phyloP scores from a whole-genome alignment of 208 protist species.

The Leishmania guyanensis region DNA sequence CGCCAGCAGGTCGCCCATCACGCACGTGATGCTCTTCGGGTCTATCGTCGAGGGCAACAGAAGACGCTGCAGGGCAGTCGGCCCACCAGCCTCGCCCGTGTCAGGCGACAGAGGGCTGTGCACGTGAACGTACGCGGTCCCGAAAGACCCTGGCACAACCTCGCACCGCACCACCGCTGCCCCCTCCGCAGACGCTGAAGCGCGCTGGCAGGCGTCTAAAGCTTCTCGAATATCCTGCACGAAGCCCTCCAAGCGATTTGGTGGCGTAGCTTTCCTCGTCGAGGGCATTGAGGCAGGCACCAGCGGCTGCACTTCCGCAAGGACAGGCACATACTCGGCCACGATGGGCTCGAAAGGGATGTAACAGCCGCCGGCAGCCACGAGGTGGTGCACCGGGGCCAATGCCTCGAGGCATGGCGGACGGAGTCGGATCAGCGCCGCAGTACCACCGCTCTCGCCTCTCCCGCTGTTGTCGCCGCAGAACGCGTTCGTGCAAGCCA shows the following conservation, averaged over 20 bases:
- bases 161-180: conserved; percentile 24
- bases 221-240: conserved; percentile 3
- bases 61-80: conserved; percentile 8
- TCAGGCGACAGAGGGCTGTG: conserved; percentile 18
- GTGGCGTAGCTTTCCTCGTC: neutral
- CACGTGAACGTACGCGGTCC: conserved; percentile 14
- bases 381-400: conserved; percentile 33
- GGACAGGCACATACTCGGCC: conserved; percentile 28
- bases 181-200: neutral
- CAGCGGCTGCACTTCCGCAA: conserved; percentile 9
- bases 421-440: conserved; percentile 24
- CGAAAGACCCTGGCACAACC: neutral
- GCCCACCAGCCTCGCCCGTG: neutral
- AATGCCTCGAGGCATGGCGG: conserved; percentile 46
- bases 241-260: neutral
- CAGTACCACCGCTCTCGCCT: neutral
- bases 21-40: conserved; percentile 15
- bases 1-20: conserved; percentile 36
- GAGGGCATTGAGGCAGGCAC: neutral
- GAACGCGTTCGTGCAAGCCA: conserved; percentile 12
- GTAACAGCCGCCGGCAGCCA: conserved; percentile 36
- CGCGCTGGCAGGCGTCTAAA: conserved; percentile 14
- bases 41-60: neutral
- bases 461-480: neutral
- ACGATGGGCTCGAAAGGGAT: conserved; percentile 34